Conservation (phyloP, 306 rosid species). For the Lagenaria siceraria region DNA sequence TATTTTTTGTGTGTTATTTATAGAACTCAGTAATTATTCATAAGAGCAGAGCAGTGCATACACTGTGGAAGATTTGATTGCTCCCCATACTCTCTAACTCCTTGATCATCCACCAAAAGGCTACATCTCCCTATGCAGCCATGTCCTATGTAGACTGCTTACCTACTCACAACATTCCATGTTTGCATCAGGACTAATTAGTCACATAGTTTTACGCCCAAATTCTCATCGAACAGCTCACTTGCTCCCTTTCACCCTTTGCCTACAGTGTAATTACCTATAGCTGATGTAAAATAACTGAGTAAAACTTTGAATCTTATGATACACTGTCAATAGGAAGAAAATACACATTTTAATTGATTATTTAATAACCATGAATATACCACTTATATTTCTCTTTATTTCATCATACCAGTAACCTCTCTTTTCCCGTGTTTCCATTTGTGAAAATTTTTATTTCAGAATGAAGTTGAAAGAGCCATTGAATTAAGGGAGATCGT, state of each 20-base stretch:
- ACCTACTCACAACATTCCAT: not conserved
- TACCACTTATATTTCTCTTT: not conserved
- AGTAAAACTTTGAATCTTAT: not conserved
- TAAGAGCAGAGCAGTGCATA: not conserved
- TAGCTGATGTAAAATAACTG: not conserved
- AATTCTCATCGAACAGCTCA: not conserved
- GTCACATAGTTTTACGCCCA: not conserved
- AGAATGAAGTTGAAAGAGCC: slow-evolving; percentile 97
- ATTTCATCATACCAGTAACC: not conserved
- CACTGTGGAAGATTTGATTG: not conserved
- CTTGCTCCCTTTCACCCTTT: not conserved
- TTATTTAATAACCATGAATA: not conserved
- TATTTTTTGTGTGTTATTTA: not conserved
- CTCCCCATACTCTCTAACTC: not conserved
- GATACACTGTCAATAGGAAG: not conserved
- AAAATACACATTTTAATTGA: not conserved
- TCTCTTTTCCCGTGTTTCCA: not conserved
- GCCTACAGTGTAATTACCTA: not conserved
- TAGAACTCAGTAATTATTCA: not conserved
- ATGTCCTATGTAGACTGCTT: not conserved
- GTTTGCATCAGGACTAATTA: not conserved
- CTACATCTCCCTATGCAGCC: not conserved
- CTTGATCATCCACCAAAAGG: not conserved
- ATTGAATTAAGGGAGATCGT: slow-evolving; percentile 91
- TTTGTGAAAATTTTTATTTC: slow-evolving; percentile 13